Conservation (phyloP, 306 rosid genomes). For the Hylodesmum podocarpum region DNA sequence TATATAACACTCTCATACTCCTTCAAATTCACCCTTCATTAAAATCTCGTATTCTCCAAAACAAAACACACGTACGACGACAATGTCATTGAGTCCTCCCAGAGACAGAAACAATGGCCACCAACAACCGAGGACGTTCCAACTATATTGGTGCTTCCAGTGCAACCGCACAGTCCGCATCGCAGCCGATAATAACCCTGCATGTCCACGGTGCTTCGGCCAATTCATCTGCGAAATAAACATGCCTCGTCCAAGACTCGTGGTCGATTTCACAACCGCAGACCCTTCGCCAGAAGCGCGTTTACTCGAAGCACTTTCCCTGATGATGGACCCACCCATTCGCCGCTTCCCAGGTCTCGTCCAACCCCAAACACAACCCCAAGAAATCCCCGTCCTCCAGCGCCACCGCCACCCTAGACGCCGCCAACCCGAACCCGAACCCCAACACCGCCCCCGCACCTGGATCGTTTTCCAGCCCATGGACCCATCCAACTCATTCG, state of each 20-base stretch:
- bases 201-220: slow-evolving; percentile 80
- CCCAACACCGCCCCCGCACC: slow-evolving; percentile 41
- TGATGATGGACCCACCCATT: slow-evolving; percentile 61
- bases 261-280: slow-evolving; percentile 39
- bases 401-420: slow-evolving; percentile 19
- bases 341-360: slow-evolving; percentile 21
- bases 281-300: slow-evolving; percentile 68
- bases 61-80: not conserved
- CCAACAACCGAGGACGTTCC: slow-evolving; percentile 31
- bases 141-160: slow-evolving; percentile 74
- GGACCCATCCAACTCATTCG: slow-evolving; percentile 26
- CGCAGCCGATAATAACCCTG: slow-evolving; percentile 29
- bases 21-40: not conserved
- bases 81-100: slow-evolving; percentile 66
- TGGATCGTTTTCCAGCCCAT: slow-evolving; percentile 51
- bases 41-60: not conserved
- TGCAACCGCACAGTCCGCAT: slow-evolving; percentile 61
- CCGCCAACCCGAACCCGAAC: slow-evolving; percentile 19
- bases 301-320: slow-evolving; percentile 76
- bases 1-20: not conserved
- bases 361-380: not conserved
- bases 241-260: slow-evolving; percentile 40
- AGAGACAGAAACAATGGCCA: slow-evolving; percentile 31
- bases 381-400: slow-evolving; percentile 5
- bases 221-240: slow-evolving; percentile 61